Evolutionary conservation across 2,329 filamentous ascomycete species (phyloP), one percentile per base, ranked within the genome.

Genomic region (Pseudogymnoascus sp.): DNA sequence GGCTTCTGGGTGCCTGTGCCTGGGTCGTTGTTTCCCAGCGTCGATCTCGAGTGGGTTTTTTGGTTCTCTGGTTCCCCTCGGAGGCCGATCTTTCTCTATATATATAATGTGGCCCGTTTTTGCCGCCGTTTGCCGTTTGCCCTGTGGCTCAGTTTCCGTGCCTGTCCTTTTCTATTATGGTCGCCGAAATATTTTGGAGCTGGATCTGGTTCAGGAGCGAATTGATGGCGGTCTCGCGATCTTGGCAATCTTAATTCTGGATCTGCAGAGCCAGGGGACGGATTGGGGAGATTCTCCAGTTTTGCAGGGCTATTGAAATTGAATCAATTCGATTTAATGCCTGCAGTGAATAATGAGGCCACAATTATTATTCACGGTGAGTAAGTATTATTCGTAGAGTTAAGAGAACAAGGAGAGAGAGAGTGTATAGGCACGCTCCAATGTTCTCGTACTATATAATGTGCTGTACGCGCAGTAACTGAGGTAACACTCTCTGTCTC

Each of bases 181-280:
- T 16, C 26, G 47, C 26, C 47, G 47, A 33, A 56, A 56, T 56
- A 42, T 56, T 56, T 56, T 56, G 50, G 50, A 56, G 29, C 50
- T 33, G 29, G 8, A 10, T 33, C 44, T 19, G 26, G 50, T 33
- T 16, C n/a, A 53, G 42, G 42, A 47, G 42, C 42, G 47, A 33
- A 33, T 56, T 31, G 50, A 33, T 33, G 29, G 50, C 13, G 50
- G 50, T 33, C 50, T 56, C 50, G 50, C 50, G 50, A 56, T 56
- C 50, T 56, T 56, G 50, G 50, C 50, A 56, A 56, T 56, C 50
- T 56, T 56, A 56, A 56, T 56, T 33, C 50, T 56, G 50, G 50
- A 56, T 56, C 50, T 56, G 50, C 26, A 56, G 50, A 56, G 13
- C 50, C 19, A 56, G 50, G 50, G 50, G 50, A 56, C 26, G 16